A percentile compares a stretch with the other conserved stretches of the same genome.
Evolutionary conservation across 108 stramenopile species (phyloP).

Genomic region (Fistulifera solaris): DNA sequence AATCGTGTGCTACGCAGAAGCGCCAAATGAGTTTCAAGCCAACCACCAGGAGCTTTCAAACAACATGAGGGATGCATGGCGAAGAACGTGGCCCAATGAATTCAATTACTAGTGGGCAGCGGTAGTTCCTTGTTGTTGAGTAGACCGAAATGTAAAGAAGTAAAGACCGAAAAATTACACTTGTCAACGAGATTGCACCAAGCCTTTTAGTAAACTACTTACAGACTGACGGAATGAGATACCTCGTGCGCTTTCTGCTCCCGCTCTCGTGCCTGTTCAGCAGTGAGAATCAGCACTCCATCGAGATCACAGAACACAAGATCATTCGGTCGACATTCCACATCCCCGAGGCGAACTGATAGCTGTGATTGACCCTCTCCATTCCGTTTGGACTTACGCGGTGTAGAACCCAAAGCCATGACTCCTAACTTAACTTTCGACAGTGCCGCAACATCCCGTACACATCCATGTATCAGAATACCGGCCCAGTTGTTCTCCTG

Average conservation of each 20-base stretch:
- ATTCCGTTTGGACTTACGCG: constrained; percentile 46
- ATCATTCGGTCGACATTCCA: constrained; percentile 17
- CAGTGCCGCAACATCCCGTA: constrained; percentile 64
- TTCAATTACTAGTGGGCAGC: constrained; percentile 10
- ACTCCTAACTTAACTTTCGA: constrained; percentile 43
- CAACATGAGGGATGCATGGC: constrained; percentile 63
- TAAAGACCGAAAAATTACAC: too few species aligned
- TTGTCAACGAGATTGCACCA: too few species aligned
- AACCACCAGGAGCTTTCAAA: constrained; percentile 77
- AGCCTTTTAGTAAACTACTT: too few species aligned
- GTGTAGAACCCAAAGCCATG: constrained; percentile 57
- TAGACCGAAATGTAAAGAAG: too few species aligned
- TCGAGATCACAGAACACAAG: constrained; percentile 23
- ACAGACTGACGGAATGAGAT: too few species aligned
- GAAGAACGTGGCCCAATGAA: constrained; percentile 19
- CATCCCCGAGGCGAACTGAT: constrained; percentile 17
- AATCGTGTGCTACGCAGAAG: constrained; percentile 85
- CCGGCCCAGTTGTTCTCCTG: constrained; percentile 49
- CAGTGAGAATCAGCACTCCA: constrained; percentile 9
- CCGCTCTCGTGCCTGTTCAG: too few species aligned
- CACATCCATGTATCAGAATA: constrained; percentile 58
- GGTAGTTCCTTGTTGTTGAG: background rate
- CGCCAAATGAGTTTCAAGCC: constrained; percentile 62
- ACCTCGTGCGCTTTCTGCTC: too few species aligned
- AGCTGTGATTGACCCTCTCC: constrained; percentile 21